Evolutionary conservation across 75 land plant genomes (phyloP), one percentile per base, ranked within the genome.

Genomic region (Cunninghamia lanceolata): DNA sequence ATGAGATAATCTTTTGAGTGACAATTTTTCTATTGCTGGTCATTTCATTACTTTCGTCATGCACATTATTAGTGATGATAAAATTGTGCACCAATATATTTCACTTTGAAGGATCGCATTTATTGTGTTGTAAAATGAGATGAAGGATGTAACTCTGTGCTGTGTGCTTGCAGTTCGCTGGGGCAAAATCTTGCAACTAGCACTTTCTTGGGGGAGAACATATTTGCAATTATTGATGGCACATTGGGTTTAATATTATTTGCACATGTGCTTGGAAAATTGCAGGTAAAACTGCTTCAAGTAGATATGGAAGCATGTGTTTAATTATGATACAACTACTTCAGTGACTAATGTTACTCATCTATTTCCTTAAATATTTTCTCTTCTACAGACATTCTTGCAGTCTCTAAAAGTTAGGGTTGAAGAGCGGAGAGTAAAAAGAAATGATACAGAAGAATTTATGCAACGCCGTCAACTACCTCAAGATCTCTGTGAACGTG

Each of bases 241-340:
- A 91, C 93, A 34, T n/a, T 93, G 50, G 99, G 99, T 71, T 90
- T 98, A 59, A 92, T 98, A 85, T 77, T 98, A 45, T 98, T 98
- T 90, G 99, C 99, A 30, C 94, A 95, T 85, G 86, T 96, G 45
- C 95, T 98, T 66, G 99, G 97, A 38, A 98, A 98, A 82, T 95
- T 98, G 96, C 99, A 98, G 99, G 99, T 96, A 87, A 36, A 25
- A 66, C 70, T 66, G 1, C 70, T 53, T 15, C 3, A n/a, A n/a
- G n/a, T n/a, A n/a, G n/a, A 9, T 50, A 50, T 50, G 8, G 52
- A 4, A 9, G 9, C 52, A 15, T 53, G 54, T 53, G 3, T 53
- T 53, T 53, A 16, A 53, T 53, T 15, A 53, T 53, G 52, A 9
- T 28, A 25, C 5, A 66, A 28, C 9, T 28, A 66, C 5, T 66